Base-by-base conservation (phyloP, 2,329 filamentous ascomycete genomes). In the Thelonectria rubi region DNA sequence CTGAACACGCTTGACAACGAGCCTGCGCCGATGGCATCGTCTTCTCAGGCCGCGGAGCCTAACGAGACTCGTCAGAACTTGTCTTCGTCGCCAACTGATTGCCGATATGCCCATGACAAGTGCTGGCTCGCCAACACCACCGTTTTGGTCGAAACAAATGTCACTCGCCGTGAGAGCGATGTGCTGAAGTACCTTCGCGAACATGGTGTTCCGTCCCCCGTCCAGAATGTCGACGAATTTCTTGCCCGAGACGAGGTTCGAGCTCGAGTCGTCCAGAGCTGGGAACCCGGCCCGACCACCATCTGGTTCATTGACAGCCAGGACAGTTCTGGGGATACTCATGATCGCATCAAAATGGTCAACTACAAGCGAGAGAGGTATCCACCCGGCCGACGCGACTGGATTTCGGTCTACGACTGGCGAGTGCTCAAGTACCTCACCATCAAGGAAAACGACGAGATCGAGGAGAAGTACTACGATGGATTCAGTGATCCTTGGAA, bases 401-500 rank as follows among this genome's bases (percentile, higher is more conserved):
- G 76, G 73, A 75, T 82, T 2, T 73, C 74, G 6, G 74, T 83
- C 2, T 82, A 81, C 55, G 81, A 84, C 65, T 84, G 82, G 81
- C 75, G 79, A 5, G 69, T 83, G 5, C 60, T 84, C 48, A 73
- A 77, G 32, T 74, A 78, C 18, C 67, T 84, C 10, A 74, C 73
- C 2, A 76, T 77, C 34, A 59, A 75, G 45, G 82, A 85, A 56
- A 73, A 75, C 45, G 70, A 67, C 2, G 59, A 45, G 5, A 57
- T 76, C 5, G 68, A 66, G 26, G 65, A 65, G 17, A 76, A 75
- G 48, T 74, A 76, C 39, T 78, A 73, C 60, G 69, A 73, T 47
- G 75, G 75, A 17, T 79, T 72, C 51, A 66, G 66, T 18, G 76
- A 80, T 63, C 79, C 80, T 6, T 82, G 79, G 78, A 73, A 76